Conservation (phyloP, 805 yeast species). For the Komagataella kurtzmanii region DNA sequence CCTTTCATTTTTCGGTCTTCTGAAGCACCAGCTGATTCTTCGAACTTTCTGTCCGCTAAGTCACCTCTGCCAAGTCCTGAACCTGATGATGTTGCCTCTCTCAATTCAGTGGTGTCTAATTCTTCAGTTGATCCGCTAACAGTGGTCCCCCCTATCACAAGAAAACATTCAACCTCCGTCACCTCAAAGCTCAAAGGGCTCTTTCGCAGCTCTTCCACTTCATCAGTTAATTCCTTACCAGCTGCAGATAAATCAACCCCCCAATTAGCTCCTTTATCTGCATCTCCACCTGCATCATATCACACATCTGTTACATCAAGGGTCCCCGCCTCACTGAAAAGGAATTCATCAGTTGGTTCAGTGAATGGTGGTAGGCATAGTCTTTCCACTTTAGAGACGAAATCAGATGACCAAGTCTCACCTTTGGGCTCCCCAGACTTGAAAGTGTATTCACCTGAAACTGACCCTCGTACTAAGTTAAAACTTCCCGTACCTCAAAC, state of each 20-base stretch:
- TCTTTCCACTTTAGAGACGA: background rate
- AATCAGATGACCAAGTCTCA: background rate
- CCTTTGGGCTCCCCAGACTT: background rate
- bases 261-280: background rate
- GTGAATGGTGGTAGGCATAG: background rate
- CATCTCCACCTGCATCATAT: background rate
- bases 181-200: background rate
- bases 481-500: slow-evolving; percentile 15
- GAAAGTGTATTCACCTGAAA: background rate
- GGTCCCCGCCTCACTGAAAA: background rate
- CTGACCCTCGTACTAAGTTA: slow-evolving; percentile 9
- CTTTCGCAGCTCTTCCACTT: background rate
- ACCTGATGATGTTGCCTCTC: background rate
- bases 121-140: background rate
- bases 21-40: background rate
- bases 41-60: background rate
- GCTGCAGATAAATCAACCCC: background rate
- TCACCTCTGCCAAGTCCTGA: background rate
- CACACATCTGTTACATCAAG: background rate
- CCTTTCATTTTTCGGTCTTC: background rate
- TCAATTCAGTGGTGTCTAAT: background rate
- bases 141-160: background rate
- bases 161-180: background rate
- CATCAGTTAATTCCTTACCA: background rate
- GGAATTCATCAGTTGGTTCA: background rate